Percentiles rank a stretch among this genome's conserved stretches.
Evolutionary conservation across 108 stramenopile genomes (phyloP).

Genomic region (Cylindrotheca closterium): DNA sequence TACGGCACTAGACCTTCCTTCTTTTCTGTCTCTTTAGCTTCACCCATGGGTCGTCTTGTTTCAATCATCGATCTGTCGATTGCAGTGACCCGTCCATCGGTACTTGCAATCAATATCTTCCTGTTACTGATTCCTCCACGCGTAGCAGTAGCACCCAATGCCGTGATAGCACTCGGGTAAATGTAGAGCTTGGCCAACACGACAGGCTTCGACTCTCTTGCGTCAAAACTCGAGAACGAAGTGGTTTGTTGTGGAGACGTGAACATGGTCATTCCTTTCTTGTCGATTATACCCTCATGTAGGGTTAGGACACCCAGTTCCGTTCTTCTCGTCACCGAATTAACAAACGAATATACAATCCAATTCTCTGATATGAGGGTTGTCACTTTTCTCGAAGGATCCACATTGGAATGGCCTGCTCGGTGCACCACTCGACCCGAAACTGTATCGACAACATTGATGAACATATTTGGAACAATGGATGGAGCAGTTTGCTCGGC

Average conservation of each 20-base stretch:
- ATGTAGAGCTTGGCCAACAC: constrained; percentile 86
- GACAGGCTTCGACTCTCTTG: constrained; percentile 81
- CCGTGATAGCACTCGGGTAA: constrained; percentile 74
- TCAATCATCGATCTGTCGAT: constrained; percentile 80
- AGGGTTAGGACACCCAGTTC: constrained; percentile 89
- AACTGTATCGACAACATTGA: constrained; percentile 88
- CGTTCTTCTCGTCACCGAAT: constrained; percentile 74
- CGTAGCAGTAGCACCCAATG: constrained; percentile 88
- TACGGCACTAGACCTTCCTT: constrained; percentile 68
- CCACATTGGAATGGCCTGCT: constrained; percentile 78
- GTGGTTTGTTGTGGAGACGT: constrained; percentile 78
- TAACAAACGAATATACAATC: constrained; percentile 93
- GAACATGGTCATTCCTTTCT: constrained; percentile 86
- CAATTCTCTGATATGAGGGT: constrained; percentile 90
- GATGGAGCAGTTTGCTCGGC: constrained; percentile 22
- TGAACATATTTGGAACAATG: constrained; percentile 56
- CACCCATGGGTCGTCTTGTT: constrained; percentile 88
- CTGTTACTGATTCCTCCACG: constrained; percentile 88
- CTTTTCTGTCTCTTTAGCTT: constrained; percentile 76
- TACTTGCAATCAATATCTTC: constrained; percentile 78
- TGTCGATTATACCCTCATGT: constrained; percentile 96
- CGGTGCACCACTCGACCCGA: constrained; percentile 91
- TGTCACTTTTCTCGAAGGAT: constrained; percentile 47
- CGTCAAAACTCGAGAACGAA: constrained; percentile 70
- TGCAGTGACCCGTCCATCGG: constrained; percentile 74